Evolutionary conservation across 352 stramenopile species (phyloP), one percentile per base, ranked within the genome.

Genomic region (Salisapilia sapeloensis): DNA sequence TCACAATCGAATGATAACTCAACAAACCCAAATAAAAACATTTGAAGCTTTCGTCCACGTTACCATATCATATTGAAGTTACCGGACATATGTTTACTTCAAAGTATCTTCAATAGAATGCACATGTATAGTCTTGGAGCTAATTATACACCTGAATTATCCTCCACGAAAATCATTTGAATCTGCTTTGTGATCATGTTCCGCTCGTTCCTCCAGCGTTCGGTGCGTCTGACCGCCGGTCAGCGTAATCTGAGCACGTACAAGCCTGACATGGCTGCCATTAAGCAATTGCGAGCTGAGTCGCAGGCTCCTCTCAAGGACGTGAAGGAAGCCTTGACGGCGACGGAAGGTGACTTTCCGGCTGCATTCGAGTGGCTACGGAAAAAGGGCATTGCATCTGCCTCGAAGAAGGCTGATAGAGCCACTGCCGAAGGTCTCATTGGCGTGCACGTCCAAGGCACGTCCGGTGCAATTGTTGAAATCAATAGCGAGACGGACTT

Each of bases 401-500:
- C 76, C 30, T 82, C 60, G 26, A 69, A 70, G 41, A 90, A 92
- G 53, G 64, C 65, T 20, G 62, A 61, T 9, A 65, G 79, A 41
- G 65, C 56, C 13, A 83, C 76, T 1, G 70, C 60, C 22, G 71
- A 92, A 48, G 79, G 79, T 2, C 62, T 87, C 9, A 56, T 90
- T 9, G 57, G 56, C 24, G 49, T 82, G n/a, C 47, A 86, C 27
- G 69, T 76, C 26, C 67, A 71, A 35, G 74, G 64, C 18, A 77
- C 84, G 44, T 52, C 56, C 29, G 60, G 60, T 28, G 80, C 80
- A 25, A 85, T 96, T 56, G 78, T 96, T 17, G 81, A 96, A 56
- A 64, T 95, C 42, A 96, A 96, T 61, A 93, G 74, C 30, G 81
- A 96, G 58, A 96, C 84, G 17, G 84, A 96, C 54, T 96, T 96